Evolutionary conservation across 2,329 filamentous ascomycete genomes (phyloP).

Genomic region (Stachybotrys chartarum): DNA sequence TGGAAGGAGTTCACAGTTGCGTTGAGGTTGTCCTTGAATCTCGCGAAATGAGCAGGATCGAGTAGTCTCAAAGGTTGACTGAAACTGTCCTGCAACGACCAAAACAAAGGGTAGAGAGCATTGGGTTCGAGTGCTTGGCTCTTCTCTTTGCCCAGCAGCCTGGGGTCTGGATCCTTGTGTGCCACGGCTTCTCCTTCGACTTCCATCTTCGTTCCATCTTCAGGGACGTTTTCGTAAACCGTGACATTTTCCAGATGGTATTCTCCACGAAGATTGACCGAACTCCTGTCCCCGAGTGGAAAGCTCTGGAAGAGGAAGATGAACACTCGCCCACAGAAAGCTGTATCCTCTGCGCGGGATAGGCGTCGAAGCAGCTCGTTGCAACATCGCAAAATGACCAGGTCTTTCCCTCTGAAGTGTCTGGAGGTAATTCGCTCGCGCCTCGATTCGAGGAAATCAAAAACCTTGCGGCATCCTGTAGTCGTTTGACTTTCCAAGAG

Average conservation of each 20-base stretch:
- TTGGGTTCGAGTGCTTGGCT: slow-evolving; percentile 58
- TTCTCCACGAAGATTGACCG: slow-evolving; percentile 91
- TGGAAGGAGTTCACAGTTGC: slow-evolving; percentile 53
- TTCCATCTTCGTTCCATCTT: slow-evolving; percentile 47
- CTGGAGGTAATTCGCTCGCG: slow-evolving; percentile 78
- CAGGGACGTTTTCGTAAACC: slow-evolving; percentile 53
- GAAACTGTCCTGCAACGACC: slow-evolving; percentile 87
- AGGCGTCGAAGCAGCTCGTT: slow-evolving; percentile 91
- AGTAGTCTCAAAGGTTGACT: slow-evolving; percentile 85
- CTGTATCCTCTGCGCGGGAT: slow-evolving; percentile 92
- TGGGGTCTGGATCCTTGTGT: slow-evolving; percentile 32
- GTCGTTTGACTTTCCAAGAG: slow-evolving; percentile 95
- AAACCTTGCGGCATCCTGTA: slow-evolving; percentile 80
- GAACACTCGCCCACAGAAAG: slow-evolving; percentile 95
- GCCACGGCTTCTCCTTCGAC: slow-evolving; percentile 22
- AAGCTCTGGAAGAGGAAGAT: slow-evolving; percentile 99
- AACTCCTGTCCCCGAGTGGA: slow-evolving; percentile 91
- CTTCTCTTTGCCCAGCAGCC: slow-evolving; percentile 31
- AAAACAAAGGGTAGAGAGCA: slow-evolving; percentile 82
- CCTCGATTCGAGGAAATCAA: slow-evolving; percentile 91
- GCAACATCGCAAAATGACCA: slow-evolving; percentile 87
- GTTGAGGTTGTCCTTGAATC: slow-evolving; percentile 73
- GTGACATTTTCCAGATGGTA: slow-evolving; percentile 96
- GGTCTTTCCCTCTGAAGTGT: slow-evolving; percentile 74
- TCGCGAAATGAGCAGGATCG: slow-evolving; percentile 60